phyloP scores from a whole-genome alignment of 2,329 filamentous ascomycete genomes.

The Fusarium incarnatum region DNA sequence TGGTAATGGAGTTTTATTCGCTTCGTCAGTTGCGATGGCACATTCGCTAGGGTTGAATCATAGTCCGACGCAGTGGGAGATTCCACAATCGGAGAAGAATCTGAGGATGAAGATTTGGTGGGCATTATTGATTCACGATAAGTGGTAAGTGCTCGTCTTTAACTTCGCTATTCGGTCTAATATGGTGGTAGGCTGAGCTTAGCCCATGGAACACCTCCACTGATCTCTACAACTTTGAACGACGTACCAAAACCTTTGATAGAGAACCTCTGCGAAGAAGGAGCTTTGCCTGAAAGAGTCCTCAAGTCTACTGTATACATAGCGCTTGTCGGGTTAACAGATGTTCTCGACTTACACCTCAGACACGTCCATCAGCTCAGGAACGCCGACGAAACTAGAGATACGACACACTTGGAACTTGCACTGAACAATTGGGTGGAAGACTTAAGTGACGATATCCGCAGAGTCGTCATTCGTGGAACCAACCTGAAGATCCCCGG shows the following conservation, averaged over 20 bases:
- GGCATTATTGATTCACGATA: conserved; percentile 65
- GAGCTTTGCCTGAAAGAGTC: conserved; percentile 25
- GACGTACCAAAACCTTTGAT: conserved; percentile 60
- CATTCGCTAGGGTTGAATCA: conserved; percentile 67
- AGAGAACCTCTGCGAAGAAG: conserved; percentile 49
- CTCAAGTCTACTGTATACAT: conserved; percentile 56
- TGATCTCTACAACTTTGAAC: conserved; percentile 58
- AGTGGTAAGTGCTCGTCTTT: conserved; percentile 56
- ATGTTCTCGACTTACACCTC: conserved; percentile 50
- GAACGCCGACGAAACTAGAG: conserved; percentile 42
- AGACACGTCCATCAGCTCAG: conserved; percentile 53
- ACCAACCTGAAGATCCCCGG: conserved; percentile 56
- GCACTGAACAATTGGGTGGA: conserved; percentile 59
- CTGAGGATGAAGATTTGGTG: conserved; percentile 68
- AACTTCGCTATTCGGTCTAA: not conserved
- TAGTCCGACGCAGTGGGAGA: conserved; percentile 64
- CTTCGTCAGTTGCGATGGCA: conserved; percentile 63
- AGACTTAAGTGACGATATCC: conserved; percentile 52
- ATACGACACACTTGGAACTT: conserved; percentile 52
- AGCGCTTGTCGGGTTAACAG: conserved; percentile 58
- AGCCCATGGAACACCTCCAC: conserved; percentile 64
- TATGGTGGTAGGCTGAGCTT: conserved; percentile 58
- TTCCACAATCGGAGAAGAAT: conserved; percentile 62
- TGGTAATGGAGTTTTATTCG: conserved; percentile 65
- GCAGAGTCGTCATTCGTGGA: conserved; percentile 57